Evolutionary conservation across 202 grass and related monocot species (phyloP).

Genomic region (Cymbopogon flexuosus): DNA sequence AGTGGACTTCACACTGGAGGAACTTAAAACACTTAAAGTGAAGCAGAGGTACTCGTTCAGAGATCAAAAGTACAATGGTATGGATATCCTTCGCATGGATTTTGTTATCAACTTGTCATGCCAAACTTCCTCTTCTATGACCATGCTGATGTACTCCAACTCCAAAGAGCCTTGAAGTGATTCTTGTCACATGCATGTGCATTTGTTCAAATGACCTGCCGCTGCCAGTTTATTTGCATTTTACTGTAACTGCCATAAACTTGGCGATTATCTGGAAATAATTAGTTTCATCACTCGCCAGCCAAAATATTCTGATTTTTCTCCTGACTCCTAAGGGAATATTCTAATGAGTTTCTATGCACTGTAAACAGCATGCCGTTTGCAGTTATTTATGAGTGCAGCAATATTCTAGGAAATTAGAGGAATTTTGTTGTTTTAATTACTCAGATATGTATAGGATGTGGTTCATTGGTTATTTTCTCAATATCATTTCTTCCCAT

Average conservation of each 20-base stretch:
- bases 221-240: not conserved
- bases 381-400: not conserved
- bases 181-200: not conserved
- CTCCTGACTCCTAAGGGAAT: not conserved
- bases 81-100: not conserved
- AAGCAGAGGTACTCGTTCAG: slow-evolving; percentile 61
- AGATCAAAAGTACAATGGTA: slow-evolving; percentile 78
- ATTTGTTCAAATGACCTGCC: not conserved
- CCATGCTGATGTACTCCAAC: slow-evolving; percentile 2
- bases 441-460: slow-evolving; percentile 16
- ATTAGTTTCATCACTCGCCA: not conserved
- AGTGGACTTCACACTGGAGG: slow-evolving; percentile 78
- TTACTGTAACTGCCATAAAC: not conserved
- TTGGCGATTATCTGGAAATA: not conserved
- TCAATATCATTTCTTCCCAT: slow-evolving; percentile 2
- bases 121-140: not conserved
- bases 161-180: not conserved
- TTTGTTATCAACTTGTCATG: not conserved
- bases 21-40: slow-evolving; percentile 62
- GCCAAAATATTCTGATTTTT: not conserved
- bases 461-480: not conserved
- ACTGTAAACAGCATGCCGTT: not conserved
- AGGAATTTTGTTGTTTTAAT: not conserved
- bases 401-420: not conserved
- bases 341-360: not conserved